phyloP scores from a whole-genome alignment of 1,284 basidiomycete species.

The Leccinum insolens region DNA sequence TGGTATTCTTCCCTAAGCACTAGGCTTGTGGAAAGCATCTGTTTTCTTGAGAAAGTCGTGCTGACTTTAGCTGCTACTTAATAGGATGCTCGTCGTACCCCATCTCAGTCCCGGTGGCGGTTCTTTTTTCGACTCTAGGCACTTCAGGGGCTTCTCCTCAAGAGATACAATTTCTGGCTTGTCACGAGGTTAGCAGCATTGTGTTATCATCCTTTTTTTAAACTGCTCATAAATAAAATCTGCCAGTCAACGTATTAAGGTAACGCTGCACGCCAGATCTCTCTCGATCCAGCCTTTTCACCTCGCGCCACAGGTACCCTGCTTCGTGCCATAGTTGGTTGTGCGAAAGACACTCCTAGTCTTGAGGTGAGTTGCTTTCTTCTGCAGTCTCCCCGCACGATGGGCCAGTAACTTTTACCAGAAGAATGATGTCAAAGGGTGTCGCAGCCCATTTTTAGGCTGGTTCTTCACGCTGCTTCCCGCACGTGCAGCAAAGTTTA shows the following conservation, averaged over 20 bases:
- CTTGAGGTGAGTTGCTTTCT: background rate
- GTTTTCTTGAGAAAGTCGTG: background rate
- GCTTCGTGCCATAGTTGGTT: background rate
- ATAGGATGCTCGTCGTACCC: background rate
- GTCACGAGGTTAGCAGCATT: background rate
- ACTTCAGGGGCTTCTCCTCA: background rate
- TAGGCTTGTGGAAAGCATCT: background rate
- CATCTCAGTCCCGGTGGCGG: background rate
- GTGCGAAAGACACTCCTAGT: background rate
- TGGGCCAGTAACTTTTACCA: background rate
- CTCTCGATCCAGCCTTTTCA: background rate
- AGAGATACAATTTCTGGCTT: background rate
- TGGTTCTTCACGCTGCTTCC: background rate
- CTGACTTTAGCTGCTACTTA: background rate
- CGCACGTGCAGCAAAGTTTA: background rate
- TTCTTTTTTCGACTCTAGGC: background rate
- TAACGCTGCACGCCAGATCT: background rate
- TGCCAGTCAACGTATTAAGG: background rate
- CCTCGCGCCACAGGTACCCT: background rate
- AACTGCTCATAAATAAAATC: background rate
- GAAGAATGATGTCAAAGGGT: background rate
- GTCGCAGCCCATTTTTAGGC: background rate
- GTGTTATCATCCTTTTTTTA: background rate
- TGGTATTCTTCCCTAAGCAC: background rate
- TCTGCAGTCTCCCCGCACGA: constrained; percentile 3